Evolutionary conservation across 768 basidiomycete genomes (phyloP), one percentile per base, ranked within the genome.

Genomic region (Rhodocollybia butyracea): DNA sequence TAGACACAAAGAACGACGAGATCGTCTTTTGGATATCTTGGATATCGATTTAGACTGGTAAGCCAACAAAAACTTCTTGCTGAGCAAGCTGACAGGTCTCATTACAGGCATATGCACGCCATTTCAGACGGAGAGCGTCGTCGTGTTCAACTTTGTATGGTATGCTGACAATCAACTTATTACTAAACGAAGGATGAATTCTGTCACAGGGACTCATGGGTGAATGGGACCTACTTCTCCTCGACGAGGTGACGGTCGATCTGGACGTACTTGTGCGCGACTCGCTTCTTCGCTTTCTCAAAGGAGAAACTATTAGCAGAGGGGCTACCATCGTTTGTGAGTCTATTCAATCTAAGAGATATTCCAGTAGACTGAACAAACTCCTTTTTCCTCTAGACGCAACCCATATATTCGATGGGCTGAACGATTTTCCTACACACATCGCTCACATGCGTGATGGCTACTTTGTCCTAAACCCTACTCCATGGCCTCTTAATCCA

Each of bases 161-260:
- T 13, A 19, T 40, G 17, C 39, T 40, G 17, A 6, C 21, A 17
- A 36, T n/a, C 21, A 19, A 6, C 39, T n/a, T 13, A 8, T n/a
- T n/a, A 40, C 5, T 17, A 8, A 17, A 19, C 34, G 7, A 19
- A 6, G 21, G n/a, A 13, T 40, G 39, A 40, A 17, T 17, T 17
- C 15, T 40, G 6, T 6, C 17, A 8, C 21, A 13, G 15, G 32
- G 97, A 2, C 79, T 99, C 30, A 98, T 99, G 96, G 79, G 78
- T 4, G 86, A 89, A 24, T 99, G 94, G 93, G 89, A 98, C 61
- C 82, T 98, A 27, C 73, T 99, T 1, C 76, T 99, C 2, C 80
- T 99, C 17, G 96, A 99, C 64, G 97, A 99, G 78, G 93, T 96
- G 53, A 98, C 96, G 1, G 96, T 98, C 19, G 97, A 99, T 69